Evolutionary conservation across 1,139 yeast genomes (phyloP).

Genomic region (Debaryomyces sp.): DNA sequence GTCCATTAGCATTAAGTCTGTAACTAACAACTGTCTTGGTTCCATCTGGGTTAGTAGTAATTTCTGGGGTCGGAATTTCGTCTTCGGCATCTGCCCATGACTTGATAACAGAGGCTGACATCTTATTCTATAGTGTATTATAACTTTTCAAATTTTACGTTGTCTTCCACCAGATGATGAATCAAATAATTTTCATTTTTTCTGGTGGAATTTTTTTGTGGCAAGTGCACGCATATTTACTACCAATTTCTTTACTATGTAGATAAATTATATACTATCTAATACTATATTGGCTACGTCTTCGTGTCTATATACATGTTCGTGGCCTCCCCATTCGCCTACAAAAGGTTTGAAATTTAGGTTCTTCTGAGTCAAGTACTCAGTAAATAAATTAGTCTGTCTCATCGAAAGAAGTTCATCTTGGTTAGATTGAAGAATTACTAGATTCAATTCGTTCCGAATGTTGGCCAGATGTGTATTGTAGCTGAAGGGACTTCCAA

Average conservation of each 20-base stretch:
- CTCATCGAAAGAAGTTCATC: slow-evolving; percentile 37
- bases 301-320: slow-evolving; percentile 31
- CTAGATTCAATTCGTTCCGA: slow-evolving; percentile 6
- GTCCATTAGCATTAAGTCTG: slow-evolving; percentile 76
- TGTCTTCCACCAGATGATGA: slow-evolving; percentile 5
- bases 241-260: not conserved
- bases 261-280: not conserved
- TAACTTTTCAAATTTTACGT: not conserved
- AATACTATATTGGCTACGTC: slow-evolving; percentile 21
- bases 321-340: slow-evolving; percentile 38
- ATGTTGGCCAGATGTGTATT: not conserved
- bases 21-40: slow-evolving; percentile 85
- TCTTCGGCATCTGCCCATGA: slow-evolving; percentile 75
- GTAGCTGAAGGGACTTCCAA: not conserved
- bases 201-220: slow-evolving; percentile 12
- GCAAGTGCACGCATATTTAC: slow-evolving; percentile 11
- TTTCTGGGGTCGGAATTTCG: slow-evolving; percentile 66
- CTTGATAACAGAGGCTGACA: slow-evolving; percentile 45
- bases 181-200: slow-evolving; percentile 14
- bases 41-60: slow-evolving; percentile 81
- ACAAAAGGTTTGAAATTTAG: slow-evolving; percentile 11
- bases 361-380: slow-evolving; percentile 16
- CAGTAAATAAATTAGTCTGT: slow-evolving; percentile 24
- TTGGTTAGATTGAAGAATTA: slow-evolving; percentile 31
- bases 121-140: slow-evolving; percentile 13